Base-by-base conservation (phyloP, 2,329 filamentous ascomycete genomes). In the Cryphonectria carpinicola region DNA sequence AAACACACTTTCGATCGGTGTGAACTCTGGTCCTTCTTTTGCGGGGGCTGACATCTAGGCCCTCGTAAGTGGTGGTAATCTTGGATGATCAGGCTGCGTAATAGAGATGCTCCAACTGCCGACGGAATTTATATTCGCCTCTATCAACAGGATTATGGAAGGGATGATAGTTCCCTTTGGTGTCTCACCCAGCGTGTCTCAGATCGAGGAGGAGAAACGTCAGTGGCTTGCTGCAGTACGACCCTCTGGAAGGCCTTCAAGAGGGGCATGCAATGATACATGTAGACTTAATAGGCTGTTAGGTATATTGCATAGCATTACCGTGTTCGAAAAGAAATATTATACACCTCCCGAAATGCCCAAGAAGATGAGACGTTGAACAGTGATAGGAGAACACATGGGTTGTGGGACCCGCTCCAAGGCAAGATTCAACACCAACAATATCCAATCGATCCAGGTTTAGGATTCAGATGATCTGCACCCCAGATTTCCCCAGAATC, bases 401-500 rank as follows among this genome's bases (percentile, higher is more conserved):
- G 54, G 4, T 6, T 14, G 8, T 14, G 11, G 25, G 13, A 58
- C 8, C 54, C 25, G 54, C 28, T 58, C 54, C 46, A 14, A 32
- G 13, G n/a, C 11, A 22, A n/a, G 7, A 19, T 39, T 7, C 22
- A 11, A n/a, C 6, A 49, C 22, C 46, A 49, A 49, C 22, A 49
- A n/a, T 10, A 49, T 22, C 46, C 46, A 22, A 49, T 49, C 46
- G 22, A 39, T 39, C 58, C 58, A 39, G 14, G 3, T 37, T 14
- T 17, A 35, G 61, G 32, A 54, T 49, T 35, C 64, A 49, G 19
- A 39, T 56, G 64, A 39, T 54, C 60, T 66, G 63, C 49, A 67
- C 70, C 70, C 67, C 70, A 61, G 67, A 64, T 67, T 71, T 70
- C 70, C 70, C 70, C 70, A 70, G 70, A 66, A 64, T 65, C 25